Base-by-base conservation (phyloP, 1,284 basidiomycete species). In the Kalmanozyma brasiliensis region DNA sequence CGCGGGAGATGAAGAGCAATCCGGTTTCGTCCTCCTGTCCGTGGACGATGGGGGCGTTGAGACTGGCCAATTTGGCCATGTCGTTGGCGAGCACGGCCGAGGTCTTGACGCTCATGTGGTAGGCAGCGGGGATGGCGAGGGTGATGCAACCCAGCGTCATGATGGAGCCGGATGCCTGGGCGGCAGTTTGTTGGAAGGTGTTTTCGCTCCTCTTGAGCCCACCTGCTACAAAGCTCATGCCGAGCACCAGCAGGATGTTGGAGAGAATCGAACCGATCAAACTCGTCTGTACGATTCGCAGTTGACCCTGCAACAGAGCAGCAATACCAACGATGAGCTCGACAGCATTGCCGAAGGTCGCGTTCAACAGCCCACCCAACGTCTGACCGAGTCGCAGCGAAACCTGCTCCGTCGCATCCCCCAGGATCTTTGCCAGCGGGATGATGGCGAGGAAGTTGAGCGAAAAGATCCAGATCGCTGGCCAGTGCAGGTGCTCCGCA, bases 71-170 rank as follows among this genome's bases (percentile, higher is more conserved):
- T n/a, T 65, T 65, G 33, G 67, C 69, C 22, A 75, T 72, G 23
- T 66, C 55, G 32, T 73, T 70, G 4, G 81, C 80, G 1, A 82
- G 69, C 44, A 83, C 77, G 36, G 81, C 75, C 69, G 70, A 22
- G 7, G 49, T 38, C 20, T 57, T 68, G 30, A 65, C 36, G 23
- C 69, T 69, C 48, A 62, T 64, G 77, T 89, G 86, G 78, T 92
- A 94, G 1, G 93, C 93, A 29, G 93, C 93, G n/a, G 93, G 93
- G 57, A 96, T 90, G 64, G 94, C 90, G 36, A 96, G 86, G 24
- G 92, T 93, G 82, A 94, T 92, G 82, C 91, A 91, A 7, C 92
- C 87, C 32, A 95, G 85, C 4, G 91, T 93, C 90, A 94, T 91
- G 58, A 95, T 80, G n/a, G 73, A 76, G 36, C 68, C 78, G 13